phyloP scores from a whole-genome alignment of 164 flowering plant genomes.

The Kingdonia uniflora region DNA sequence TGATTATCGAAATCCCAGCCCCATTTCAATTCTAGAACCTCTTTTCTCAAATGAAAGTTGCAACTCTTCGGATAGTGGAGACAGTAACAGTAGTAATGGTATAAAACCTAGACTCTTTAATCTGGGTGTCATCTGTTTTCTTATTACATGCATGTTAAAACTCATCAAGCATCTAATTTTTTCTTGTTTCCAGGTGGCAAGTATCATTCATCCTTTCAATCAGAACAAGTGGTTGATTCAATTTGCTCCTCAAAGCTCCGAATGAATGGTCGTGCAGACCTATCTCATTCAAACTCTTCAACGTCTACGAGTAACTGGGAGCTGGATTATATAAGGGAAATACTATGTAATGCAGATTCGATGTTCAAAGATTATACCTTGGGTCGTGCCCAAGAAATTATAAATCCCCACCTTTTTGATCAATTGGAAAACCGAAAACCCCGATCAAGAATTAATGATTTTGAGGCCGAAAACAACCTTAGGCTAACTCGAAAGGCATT shows the following conservation, averaged over 20 bases:
- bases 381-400: constrained; percentile 37
- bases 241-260: constrained; percentile 19
- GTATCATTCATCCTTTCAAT: constrained; percentile 36
- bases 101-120: constrained; percentile 2
- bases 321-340: constrained; percentile 48
- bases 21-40: constrained; percentile 69
- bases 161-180: too few relatives aligned
- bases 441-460: constrained; percentile 6
- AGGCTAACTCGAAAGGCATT: constrained; percentile 31
- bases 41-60: constrained; percentile 60
- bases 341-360: constrained; percentile 34
- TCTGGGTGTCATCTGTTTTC: not conserved
- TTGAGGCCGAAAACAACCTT: constrained; percentile 12
- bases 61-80: constrained; percentile 54
- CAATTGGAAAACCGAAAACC: constrained; percentile 42
- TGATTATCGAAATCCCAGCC: constrained; percentile 55
- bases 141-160: not conserved
- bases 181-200: constrained; percentile 39
- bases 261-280: constrained; percentile 44
- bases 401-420: constrained; percentile 55
- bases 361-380: constrained; percentile 49
- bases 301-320: constrained; percentile 35
- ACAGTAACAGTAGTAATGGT: constrained; percentile 39
- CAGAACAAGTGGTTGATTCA: constrained; percentile 25
- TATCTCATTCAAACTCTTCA: constrained; percentile 85